phyloP scores from a whole-genome alignment of 1,284 basidiomycete genomes.

The Ganoderma meredithae region DNA sequence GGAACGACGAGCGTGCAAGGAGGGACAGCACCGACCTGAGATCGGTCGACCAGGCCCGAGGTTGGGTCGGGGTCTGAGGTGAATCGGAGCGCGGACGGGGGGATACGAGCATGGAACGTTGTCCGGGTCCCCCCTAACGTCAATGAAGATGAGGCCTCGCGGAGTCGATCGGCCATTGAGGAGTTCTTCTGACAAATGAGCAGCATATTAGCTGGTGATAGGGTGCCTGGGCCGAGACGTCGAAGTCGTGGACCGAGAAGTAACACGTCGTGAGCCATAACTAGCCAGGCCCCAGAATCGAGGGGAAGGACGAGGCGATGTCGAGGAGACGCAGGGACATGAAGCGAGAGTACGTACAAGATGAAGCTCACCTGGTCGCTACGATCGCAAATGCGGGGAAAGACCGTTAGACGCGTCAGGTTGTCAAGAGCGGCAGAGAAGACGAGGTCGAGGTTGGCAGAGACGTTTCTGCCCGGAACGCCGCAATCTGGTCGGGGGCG shows the following conservation, averaged over 20 bases:
- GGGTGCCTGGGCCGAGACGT: slow-evolving; percentile 1
- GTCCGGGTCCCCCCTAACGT: not conserved
- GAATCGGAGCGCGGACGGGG: slow-evolving; percentile 1
- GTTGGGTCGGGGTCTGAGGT: not conserved
- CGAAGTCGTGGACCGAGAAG: not conserved
- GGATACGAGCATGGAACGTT: not conserved
- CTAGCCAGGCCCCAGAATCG: not conserved
- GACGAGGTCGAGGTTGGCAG: not conserved
- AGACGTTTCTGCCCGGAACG: slow-evolving; percentile 10
- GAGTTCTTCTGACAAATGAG: not conserved
- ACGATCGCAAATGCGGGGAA: slow-evolving; percentile 4
- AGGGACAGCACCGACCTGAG: not conserved
- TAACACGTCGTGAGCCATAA: not conserved
- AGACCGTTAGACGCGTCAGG: not conserved
- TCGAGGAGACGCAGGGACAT: not conserved
- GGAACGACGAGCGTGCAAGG: slow-evolving; percentile 1
- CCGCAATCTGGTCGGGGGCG: slow-evolving; percentile 3
- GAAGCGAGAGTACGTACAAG: not conserved
- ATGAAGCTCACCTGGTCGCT: not conserved
- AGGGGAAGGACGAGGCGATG: not conserved
- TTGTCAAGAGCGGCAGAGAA: not conserved
- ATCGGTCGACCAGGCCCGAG: slow-evolving; percentile 1
- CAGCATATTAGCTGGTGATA: not conserved
- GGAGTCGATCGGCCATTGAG: not conserved
- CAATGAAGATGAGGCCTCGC: not conserved